A percentile compares a stretch with the other conserved stretches of the same genome.
Conservation (phyloP, 1,284 basidiomycete genomes). For the Violaceomyces palustris region DNA sequence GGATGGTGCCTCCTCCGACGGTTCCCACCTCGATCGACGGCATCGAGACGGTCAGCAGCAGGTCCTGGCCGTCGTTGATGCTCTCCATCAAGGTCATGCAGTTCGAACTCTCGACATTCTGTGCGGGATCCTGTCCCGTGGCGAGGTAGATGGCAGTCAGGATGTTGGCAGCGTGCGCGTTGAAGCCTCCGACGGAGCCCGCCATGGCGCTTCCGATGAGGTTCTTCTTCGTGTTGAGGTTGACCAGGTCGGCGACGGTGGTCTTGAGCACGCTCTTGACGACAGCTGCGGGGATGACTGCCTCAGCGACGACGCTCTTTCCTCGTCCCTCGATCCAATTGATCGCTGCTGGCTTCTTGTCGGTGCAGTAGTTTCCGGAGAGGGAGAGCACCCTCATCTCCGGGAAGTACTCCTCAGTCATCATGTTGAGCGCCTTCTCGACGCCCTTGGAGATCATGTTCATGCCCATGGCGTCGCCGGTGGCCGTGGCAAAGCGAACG, state of each 20-base stretch:
- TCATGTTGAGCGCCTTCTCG: slow-evolving; percentile 81
- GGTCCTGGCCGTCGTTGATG: slow-evolving; percentile 80
- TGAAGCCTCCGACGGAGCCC: slow-evolving; percentile 92
- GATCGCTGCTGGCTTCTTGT: slow-evolving; percentile 99
- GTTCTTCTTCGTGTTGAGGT: slow-evolving; percentile 96
- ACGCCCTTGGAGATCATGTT: slow-evolving; percentile 70
- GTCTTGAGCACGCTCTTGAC: slow-evolving; percentile 93
- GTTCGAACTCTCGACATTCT: slow-evolving; percentile 96
- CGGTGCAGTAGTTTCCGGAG: slow-evolving; percentile 97
- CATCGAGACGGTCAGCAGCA: slow-evolving; percentile 59
- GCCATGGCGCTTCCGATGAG: slow-evolving; percentile 96
- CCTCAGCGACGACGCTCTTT: slow-evolving; percentile 95
- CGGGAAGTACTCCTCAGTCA: slow-evolving; percentile 74
- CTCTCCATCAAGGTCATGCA: slow-evolving; percentile 99
- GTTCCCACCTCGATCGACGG: slow-evolving; percentile 59
- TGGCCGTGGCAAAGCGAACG: slow-evolving; percentile 89
- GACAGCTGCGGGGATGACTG: slow-evolving; percentile 78
- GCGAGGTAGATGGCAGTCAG: slow-evolving; percentile 90
- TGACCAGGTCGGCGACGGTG: slow-evolving; percentile 81
- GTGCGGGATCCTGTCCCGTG: slow-evolving; percentile 96
- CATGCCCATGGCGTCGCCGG: slow-evolving; percentile 99
- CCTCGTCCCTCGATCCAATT: slow-evolving; percentile 99
- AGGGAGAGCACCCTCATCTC: slow-evolving; percentile 90
- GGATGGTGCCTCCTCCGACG: slow-evolving; percentile 80
- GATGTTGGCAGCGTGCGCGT: slow-evolving; percentile 97